Evolutionary conservation across 257 asterid genomes (phyloP).

Genomic region (Ehretia macrophylla): DNA sequence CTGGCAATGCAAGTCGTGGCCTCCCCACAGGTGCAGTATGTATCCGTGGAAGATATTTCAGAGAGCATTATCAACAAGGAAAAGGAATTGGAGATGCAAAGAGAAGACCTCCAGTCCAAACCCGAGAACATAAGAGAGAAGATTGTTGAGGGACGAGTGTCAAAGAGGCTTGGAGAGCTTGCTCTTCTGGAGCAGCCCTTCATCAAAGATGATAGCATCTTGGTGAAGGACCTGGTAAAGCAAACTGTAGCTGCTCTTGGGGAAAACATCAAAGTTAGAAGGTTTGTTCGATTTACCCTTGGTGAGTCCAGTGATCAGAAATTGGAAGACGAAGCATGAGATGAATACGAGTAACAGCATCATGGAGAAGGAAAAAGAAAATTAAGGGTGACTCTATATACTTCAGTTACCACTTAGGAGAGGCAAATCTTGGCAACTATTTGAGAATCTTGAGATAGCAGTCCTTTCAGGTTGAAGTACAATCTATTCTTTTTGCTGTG

Average conservation of each 20-base stretch:
- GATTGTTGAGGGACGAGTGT: conserved; percentile 77
- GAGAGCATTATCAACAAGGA: conserved; percentile 47
- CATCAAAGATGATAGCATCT: conserved; percentile 62
- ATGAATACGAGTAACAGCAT: conserved; percentile 2
- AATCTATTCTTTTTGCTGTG: not conserved
- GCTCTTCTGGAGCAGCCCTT: conserved; percentile 80
- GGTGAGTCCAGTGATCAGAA: conserved; percentile 46
- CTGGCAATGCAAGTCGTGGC: conserved; percentile 98
- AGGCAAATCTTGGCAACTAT: too few relatives aligned
- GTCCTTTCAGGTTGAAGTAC: too few relatives aligned
- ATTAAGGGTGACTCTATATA: too few relatives aligned
- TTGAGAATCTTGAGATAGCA: too few relatives aligned
- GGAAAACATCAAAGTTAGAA: conserved; percentile 84
- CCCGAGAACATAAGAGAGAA: conserved; percentile 84
- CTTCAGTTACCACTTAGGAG: too few relatives aligned
- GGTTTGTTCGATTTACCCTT: conserved; percentile 75
- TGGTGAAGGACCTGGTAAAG: conserved; percentile 87
- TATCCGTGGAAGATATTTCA: conserved; percentile 73
- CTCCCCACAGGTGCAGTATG: conserved; percentile 74
- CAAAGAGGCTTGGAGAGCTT: conserved; percentile 92
- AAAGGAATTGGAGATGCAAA: conserved; percentile 87
- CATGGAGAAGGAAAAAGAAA: not conserved
- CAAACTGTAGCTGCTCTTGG: conserved; percentile 89
- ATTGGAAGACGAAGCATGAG: conserved; percentile 27
- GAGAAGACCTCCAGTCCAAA: conserved; percentile 86